Base-by-base conservation (phyloP, 2,329 filamentous ascomycete species). In the Xylariaceae sp. region DNA sequence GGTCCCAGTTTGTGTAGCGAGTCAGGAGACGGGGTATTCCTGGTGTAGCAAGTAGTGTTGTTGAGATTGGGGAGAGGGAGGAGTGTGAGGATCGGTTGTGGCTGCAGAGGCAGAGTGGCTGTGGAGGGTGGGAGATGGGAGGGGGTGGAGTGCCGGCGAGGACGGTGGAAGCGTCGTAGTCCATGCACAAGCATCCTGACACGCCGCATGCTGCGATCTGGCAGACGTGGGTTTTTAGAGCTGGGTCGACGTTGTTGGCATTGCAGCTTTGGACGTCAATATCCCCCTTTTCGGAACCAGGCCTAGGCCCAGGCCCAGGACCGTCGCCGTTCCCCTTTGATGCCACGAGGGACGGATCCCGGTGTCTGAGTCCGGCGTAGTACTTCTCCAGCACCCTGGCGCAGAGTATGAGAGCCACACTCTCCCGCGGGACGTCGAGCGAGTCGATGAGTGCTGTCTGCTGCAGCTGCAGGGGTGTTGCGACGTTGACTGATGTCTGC, bases 1-100 rank as follows among this genome's bases (percentile, higher is more conserved):
- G 5, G 28, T 51, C 6, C 52, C 52, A 54, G 52, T 51, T 51
- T 11, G 52, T 54, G 45, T 51, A 51, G 6, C 19, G 52, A 9
- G 44, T 45, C 0, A 54, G 16, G 0, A 54, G 48, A 1, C 52
- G 48, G 5, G 52, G 40, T 17, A 54, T 16, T 0, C 48, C 48
- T 6, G 22, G 12, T 2, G 7, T 28, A 2, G 22, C 1, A 10
- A 14, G 10, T n/a, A 14, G 10, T n/a, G 33, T 36, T 10, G 36
- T 17, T 39, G 13, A 13, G 13, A 4, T 17, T 13, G 36, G 16
- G 36, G 19, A 9, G 2, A 41, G 38, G 1, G 17, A 3, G 10
- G 34, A 10, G 38, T 54, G 52, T 1, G 45, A 45, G 7, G 42
- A n/a, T 3, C 45, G 48, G 16, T 31, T n/a, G 6, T 54, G 52